These are phyloP conservation scores for Paragyromitra xinjiangensis DNA, from an alignment of 495 filamentous ascomycete species.

Conservation along the genomic window DNA sequence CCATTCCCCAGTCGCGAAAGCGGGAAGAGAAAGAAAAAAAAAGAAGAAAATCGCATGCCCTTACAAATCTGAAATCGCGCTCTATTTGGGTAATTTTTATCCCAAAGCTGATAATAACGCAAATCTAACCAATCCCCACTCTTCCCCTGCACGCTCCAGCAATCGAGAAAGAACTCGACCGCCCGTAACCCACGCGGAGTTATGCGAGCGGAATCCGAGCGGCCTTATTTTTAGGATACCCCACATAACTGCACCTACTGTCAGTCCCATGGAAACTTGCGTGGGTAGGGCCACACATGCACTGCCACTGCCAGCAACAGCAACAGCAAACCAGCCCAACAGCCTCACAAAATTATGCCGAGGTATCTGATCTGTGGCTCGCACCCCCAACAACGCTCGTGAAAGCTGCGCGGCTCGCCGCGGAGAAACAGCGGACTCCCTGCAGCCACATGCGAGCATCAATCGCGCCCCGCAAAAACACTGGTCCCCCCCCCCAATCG, in stretches of 20 bases:
- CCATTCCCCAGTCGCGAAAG: background rate
- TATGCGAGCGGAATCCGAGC: constrained; percentile 3
- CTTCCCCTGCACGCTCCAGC: background rate
- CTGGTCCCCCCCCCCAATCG: background rate
- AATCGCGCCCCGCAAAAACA: constrained; percentile 38
- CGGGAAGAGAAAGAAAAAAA: constrained; percentile 5
- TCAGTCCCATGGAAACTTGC: background rate
- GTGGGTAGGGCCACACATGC: constrained; percentile 6
- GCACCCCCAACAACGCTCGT: background rate
- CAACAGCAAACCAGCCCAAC: constrained; percentile 14
- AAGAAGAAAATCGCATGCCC: background rate
- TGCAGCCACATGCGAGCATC: constrained; percentile 8
- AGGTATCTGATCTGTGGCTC: constrained; percentile 37
- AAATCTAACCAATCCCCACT: constrained; percentile 2
- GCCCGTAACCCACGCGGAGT: constrained; percentile 11
- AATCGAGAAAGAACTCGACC: background rate
- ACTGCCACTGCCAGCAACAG: constrained; percentile 35
- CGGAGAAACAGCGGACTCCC: constrained; percentile 22
- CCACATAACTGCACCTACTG: constrained; percentile 22
- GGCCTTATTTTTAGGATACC: constrained; percentile 44
- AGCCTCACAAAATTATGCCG: constrained; percentile 29
- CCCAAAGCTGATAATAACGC: constrained; percentile 21
- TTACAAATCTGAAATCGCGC: constrained; percentile 27
- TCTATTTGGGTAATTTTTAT: constrained; percentile 17
- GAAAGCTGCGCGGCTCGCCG: constrained; percentile 33